A percentile compares a stretch with the other conserved stretches of the same genome.
Conservation (phyloP, 768 basidiomycete genomes). For the Suillus hirtellus region DNA sequence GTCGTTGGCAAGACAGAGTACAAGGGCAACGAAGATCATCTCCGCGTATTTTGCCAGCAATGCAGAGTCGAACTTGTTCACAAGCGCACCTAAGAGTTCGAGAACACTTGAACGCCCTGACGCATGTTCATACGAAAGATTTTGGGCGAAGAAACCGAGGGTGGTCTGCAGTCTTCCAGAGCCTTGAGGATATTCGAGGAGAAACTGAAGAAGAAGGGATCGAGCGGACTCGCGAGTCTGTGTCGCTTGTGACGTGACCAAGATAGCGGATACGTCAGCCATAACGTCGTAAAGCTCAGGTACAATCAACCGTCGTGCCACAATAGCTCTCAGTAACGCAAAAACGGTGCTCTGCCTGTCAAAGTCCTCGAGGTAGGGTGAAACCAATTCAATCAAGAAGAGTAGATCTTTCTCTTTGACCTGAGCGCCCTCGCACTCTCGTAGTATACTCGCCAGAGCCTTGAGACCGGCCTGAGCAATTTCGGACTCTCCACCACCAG, state of each 20-base stretch:
- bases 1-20: constrained; percentile 94
- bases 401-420: constrained; percentile 89
- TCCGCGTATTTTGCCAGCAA: constrained; percentile 82
- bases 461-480: constrained; percentile 86
- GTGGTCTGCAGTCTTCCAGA: constrained; percentile 84
- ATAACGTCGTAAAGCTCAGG: constrained; percentile 97
- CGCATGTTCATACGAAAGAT: constrained; percentile 87
- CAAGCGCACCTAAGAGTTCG: constrained; percentile 83
- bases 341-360: constrained; percentile 85
- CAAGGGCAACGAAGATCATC: constrained; percentile 86
- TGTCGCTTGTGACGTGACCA: constrained; percentile 90
- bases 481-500: constrained; percentile 88
- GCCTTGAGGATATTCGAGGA: constrained; percentile 97
- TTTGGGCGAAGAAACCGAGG: constrained; percentile 90
- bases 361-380: constrained; percentile 90
- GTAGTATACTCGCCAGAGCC: constrained; percentile 82
- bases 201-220: constrained; percentile 85
- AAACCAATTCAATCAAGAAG: constrained; percentile 81
- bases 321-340: constrained; percentile 84
- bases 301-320: constrained; percentile 88
- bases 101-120: constrained; percentile 92
- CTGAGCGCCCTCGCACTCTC: constrained; percentile 80
- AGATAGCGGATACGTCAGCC: constrained; percentile 87
- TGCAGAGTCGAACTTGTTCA: constrained; percentile 78
- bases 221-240: constrained; percentile 93